These are phyloP conservation scores for Trichoderma lentiforme DNA, from an alignment of 2,329 filamentous ascomycete species.

Conservation along the genomic window DNA sequence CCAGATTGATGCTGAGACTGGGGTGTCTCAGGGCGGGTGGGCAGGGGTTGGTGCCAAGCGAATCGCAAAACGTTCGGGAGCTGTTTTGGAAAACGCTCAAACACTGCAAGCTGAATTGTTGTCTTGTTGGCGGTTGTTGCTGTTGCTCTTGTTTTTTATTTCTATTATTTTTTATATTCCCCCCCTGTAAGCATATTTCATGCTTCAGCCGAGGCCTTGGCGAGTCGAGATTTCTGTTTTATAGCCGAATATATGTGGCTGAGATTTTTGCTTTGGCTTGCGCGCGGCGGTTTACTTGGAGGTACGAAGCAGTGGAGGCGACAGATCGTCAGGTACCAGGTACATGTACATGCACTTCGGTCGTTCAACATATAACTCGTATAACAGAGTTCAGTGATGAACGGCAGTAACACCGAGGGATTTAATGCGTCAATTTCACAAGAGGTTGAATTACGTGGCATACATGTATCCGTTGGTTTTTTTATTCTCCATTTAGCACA, in stretches of 20 bases:
- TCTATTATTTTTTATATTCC: neutral
- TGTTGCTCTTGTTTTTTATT: neutral
- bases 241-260: neutral
- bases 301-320: neutral
- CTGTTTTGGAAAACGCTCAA: conserved; percentile 7
- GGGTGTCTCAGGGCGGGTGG: conserved; percentile 6
- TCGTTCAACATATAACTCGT: neutral
- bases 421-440: neutral
- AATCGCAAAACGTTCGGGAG: conserved; percentile 8
- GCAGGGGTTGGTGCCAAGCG: conserved; percentile 14
- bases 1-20: neutral
- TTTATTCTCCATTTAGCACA: neutral
- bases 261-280: neutral
- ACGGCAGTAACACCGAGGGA: neutral
- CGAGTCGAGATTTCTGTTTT: neutral
- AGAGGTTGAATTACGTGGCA: neutral
- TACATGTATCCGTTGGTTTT: neutral
- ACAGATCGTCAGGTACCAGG: neutral
- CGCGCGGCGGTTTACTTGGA: neutral
- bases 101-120: neutral
- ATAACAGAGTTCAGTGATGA: neutral
- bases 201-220: conserved; percentile 1
- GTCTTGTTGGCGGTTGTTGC: neutral
- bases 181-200: neutral
- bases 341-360: neutral